Base-by-base conservation (phyloP, 108 stramenopile species). In the Chaetoceros muelleri region DNA sequence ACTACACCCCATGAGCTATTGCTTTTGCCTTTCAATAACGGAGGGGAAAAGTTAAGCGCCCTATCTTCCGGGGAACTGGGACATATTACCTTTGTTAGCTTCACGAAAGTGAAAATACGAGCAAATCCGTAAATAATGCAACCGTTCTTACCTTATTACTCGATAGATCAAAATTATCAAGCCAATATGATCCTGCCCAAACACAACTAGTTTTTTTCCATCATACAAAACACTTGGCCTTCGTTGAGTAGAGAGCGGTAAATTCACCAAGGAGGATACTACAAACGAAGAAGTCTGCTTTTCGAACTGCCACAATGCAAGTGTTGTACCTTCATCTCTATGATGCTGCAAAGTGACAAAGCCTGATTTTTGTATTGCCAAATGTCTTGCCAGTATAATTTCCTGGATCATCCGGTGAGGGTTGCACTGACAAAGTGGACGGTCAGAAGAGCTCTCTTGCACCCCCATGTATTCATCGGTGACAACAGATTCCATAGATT, bases 181-280 rank as follows among this genome's bases (percentile, higher is more conserved):
- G 1, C 76, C 79, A 53, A 82, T 78, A 31, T 82, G 76, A 64
- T 86, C 81, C 66, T 78, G 62, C 13, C 81, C 84, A 60, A 76
- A 78, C 21, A 86, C 81, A 26, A 86, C 56, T 1, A 86, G 50
- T 22, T 76, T 70, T 13, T 67, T 61, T 23, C 84, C 84, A 67
- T 82, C 79, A 31, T 61, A 86, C 21, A 56, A 48, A 2, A 86
- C 65, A 29, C 56, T 60, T 10, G 84, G 84, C 34, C 57, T 57
- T 29, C 76, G 64, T 29, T 55, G 69, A 8, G 73, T 23, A 26
- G 78, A 81, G 8, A 85, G 46, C 2, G 75, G 80, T 16, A 79
- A 56, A 53, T 78, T 65, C 22, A 86, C 78, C 58, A 73, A 60
- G 2, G 81, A 65, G 24, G 55, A 60, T 24, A 80, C 34, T 30